A percentile compares a stretch with the other conserved stretches of the same genome.
phyloP scores from a whole-genome alignment of 2,329 filamentous ascomycete species.

The Amphichorda felina region DNA sequence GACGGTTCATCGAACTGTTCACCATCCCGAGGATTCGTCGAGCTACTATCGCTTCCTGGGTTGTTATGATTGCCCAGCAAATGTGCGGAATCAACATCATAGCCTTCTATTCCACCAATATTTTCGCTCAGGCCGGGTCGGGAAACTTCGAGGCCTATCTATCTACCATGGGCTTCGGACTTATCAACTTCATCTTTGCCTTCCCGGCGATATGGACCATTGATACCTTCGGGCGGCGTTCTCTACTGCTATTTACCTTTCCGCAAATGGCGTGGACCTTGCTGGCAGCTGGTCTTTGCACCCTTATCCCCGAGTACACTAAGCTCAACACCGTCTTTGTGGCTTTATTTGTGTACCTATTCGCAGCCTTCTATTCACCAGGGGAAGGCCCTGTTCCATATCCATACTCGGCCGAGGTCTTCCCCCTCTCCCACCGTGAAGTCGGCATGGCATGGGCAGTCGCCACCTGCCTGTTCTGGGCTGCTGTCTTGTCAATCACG shows the following conservation, averaged over 20 bases:
- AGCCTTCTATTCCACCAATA: constrained; percentile 36
- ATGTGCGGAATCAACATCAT: constrained; percentile 25
- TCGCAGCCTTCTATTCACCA: constrained; percentile 50
- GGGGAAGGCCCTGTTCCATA: constrained; percentile 45
- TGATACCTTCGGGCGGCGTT: constrained; percentile 37
- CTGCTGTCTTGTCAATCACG: constrained; percentile 30
- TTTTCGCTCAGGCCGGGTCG: constrained; percentile 34
- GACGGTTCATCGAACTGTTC: constrained; percentile 33
- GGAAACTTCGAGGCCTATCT: constrained; percentile 26
- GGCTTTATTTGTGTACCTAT: constrained; percentile 50
- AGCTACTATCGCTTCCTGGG: constrained; percentile 20
- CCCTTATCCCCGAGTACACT: constrained; percentile 14
- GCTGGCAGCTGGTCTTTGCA: constrained; percentile 18
- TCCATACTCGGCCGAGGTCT: constrained; percentile 47
- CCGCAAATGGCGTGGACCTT: constrained; percentile 16
- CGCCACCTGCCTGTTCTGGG: constrained; percentile 42
- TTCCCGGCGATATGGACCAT: constrained; percentile 42
- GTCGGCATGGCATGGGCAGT: constrained; percentile 50
- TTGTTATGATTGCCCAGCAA: constrained; percentile 19
- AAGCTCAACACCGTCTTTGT: constrained; percentile 31
- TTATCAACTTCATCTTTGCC: constrained; percentile 40
- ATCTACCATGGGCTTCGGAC: constrained; percentile 40
- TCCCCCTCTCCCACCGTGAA: constrained; percentile 46
- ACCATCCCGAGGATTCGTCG: constrained; percentile 31
- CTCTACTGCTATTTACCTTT: constrained; percentile 21